Percentiles rank a stretch among this genome's conserved stretches.
Conservation (phyloP, 2,329 filamentous ascomycete genomes). For the Aspergillus sp. region DNA sequence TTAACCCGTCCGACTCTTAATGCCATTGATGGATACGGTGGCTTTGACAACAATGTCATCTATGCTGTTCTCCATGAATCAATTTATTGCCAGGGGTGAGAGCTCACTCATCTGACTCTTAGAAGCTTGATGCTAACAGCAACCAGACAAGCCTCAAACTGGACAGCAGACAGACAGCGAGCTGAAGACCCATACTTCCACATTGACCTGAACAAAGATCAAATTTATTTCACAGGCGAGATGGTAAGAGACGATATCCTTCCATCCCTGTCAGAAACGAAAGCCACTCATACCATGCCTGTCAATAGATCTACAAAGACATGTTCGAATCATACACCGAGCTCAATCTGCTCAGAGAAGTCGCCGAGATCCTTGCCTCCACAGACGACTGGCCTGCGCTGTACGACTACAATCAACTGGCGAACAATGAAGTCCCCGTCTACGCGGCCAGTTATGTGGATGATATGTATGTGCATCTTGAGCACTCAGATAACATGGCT, state of each 20-base stretch:
- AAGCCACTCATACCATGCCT: neutral
- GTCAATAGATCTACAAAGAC: slow-evolving; percentile 60
- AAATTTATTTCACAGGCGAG: slow-evolving; percentile 79
- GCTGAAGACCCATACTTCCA: slow-evolving; percentile 41
- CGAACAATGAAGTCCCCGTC: slow-evolving; percentile 72
- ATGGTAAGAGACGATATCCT: slow-evolving; percentile 49
- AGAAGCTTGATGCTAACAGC: slow-evolving; percentile 2
- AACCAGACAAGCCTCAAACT: slow-evolving; percentile 55
- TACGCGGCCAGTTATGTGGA: slow-evolving; percentile 79
- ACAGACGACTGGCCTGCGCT: slow-evolving; percentile 65
- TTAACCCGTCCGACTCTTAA: slow-evolving; percentile 66
- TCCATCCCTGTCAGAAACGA: neutral
- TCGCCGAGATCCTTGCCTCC: slow-evolving; percentile 63
- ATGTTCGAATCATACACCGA: slow-evolving; percentile 78
- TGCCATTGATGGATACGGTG: slow-evolving; percentile 58
- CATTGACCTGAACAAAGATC: slow-evolving; percentile 38
- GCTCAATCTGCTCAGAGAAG: slow-evolving; percentile 60
- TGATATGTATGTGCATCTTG: slow-evolving; percentile 88
- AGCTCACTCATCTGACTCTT: neutral
- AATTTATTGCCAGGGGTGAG: slow-evolving; percentile 68
- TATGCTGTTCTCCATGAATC: slow-evolving; percentile 85
- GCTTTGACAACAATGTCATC: slow-evolving; percentile 70
- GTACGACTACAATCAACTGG: slow-evolving; percentile 68
- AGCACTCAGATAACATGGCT: slow-evolving; percentile 66
- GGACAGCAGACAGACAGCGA: slow-evolving; percentile 57